Evolutionary conservation across 2,329 filamentous ascomycete genomes (phyloP).

Genomic region (Fusarium chaquense): DNA sequence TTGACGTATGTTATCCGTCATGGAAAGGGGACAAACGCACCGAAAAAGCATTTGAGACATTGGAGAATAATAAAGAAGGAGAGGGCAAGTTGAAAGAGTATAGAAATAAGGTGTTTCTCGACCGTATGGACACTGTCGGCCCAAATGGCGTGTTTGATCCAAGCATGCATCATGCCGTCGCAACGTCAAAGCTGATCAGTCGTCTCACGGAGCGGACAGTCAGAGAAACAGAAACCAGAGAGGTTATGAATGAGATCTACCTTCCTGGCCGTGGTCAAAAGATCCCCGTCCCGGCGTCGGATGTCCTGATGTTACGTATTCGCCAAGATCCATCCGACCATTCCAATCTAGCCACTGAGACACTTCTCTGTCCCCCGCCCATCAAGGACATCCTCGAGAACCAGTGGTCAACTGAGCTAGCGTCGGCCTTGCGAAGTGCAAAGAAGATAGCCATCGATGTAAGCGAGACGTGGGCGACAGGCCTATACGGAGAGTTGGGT

Average conservation of each 20-base stretch:
- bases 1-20: constrained; percentile 48
- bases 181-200: constrained; percentile 17
- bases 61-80: not conserved
- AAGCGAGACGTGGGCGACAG: constrained; percentile 44
- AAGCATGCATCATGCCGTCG: constrained; percentile 34
- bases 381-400: constrained; percentile 46
- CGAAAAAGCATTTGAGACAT: constrained; percentile 28
- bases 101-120: constrained; percentile 40
- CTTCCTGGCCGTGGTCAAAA: constrained; percentile 45
- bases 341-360: constrained; percentile 15
- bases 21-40: constrained; percentile 29
- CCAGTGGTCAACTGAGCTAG: constrained; percentile 49
- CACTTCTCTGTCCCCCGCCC: constrained; percentile 34
- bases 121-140: constrained; percentile 20
- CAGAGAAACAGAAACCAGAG: not conserved
- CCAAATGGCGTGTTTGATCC: constrained; percentile 15
- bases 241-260: constrained; percentile 38
- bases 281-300: constrained; percentile 42
- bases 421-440: constrained; percentile 42
- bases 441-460: constrained; percentile 49
- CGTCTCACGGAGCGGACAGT: constrained; percentile 23
- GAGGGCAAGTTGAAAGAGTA: constrained; percentile 20
- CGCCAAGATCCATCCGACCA: constrained; percentile 29
- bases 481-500: constrained; percentile 36
- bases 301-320: constrained; percentile 50